Evolutionary conservation across 192 early-diverging fungal species (phyloP).

Genomic region (Coemansia guatemalensis): DNA sequence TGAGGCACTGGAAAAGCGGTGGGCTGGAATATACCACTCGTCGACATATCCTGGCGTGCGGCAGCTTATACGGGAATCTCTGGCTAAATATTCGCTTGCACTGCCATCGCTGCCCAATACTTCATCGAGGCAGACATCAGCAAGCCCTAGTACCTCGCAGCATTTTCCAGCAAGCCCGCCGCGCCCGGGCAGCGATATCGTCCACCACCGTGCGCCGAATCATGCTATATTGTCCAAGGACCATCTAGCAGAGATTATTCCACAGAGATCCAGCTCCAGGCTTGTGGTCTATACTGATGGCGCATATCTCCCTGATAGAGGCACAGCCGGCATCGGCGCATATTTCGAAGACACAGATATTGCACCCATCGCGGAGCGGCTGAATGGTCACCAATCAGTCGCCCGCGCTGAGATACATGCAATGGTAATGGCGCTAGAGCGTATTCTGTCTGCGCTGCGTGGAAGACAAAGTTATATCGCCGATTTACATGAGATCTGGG

Average conservation of each 20-base stretch:
- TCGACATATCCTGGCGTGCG: slow-evolving; percentile 10
- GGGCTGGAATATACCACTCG: slow-evolving; percentile 37
- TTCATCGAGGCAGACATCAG: neutral
- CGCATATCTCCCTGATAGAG: slow-evolving; percentile 30
- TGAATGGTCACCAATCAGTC: slow-evolving; percentile 32
- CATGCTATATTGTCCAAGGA: slow-evolving; percentile 37
- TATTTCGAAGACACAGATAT: slow-evolving; percentile 27
- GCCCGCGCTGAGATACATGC: slow-evolving; percentile 44
- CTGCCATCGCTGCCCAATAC: neutral
- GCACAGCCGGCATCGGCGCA: slow-evolving; percentile 38
- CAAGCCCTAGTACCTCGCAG: neutral
- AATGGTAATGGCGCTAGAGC: slow-evolving; percentile 23
- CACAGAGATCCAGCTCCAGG: slow-evolving; percentile 12
- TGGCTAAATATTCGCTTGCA: slow-evolving; percentile 15
- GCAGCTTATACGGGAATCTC: slow-evolving; percentile 10
- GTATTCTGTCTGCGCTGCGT: neutral
- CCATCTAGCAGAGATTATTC: slow-evolving; percentile 45
- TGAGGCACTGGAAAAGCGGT: slow-evolving; percentile 24
- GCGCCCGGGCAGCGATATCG: slow-evolving; percentile 17
- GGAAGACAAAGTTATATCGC: neutral
- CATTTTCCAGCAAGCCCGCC: neutral
- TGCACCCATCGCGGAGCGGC: slow-evolving; percentile 25
- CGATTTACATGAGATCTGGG: slow-evolving; percentile 29
- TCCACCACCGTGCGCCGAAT: slow-evolving; percentile 31
- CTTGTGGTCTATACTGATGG: slow-evolving; percentile 39